phyloP scores from a whole-genome alignment of 495 filamentous ascomycete genomes.

The Astrothelium subdiscretum region DNA sequence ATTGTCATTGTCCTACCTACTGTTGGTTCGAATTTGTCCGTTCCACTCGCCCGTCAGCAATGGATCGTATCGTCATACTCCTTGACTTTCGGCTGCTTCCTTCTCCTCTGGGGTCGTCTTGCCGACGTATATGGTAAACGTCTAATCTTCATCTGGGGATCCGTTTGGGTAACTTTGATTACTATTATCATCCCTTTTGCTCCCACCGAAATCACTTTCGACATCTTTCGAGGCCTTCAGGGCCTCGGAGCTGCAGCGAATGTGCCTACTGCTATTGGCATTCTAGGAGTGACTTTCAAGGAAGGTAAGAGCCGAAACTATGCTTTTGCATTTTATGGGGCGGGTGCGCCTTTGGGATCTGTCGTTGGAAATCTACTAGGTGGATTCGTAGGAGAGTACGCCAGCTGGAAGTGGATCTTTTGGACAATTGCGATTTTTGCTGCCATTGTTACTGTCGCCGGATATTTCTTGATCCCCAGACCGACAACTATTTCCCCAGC shows the following conservation, averaged over 20 bases:
- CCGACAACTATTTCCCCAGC: conserved; percentile 7
- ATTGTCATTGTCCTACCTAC: conserved; percentile 51
- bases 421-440: conserved; percentile 27
- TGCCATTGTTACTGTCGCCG: conserved; percentile 18
- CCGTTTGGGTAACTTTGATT: conserved; percentile 22
- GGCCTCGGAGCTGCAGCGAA: conserved; percentile 28
- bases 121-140: conserved; percentile 29
- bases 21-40: conserved; percentile 40
- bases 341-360: conserved; percentile 34
- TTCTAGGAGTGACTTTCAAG: conserved; percentile 48
- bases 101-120: conserved; percentile 26
- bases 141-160: conserved; percentile 27
- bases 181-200: conserved; percentile 25
- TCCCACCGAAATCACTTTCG: conserved; percentile 28
- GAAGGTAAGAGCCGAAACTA: conserved; percentile 54
- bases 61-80: conserved; percentile 53
- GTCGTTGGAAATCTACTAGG: conserved; percentile 44
- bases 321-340: conserved; percentile 35
- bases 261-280: conserved; percentile 45
- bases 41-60: conserved; percentile 46
- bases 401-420: conserved; percentile 48
- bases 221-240: conserved; percentile 28
- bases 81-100: conserved; percentile 25
- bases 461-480: conserved; percentile 24
- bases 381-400: conserved; percentile 43